A percentile compares a stretch with the other conserved stretches of the same genome.
phyloP scores from a whole-genome alignment of 495 filamentous ascomycete genomes.

The Penicillium flavigenum region DNA sequence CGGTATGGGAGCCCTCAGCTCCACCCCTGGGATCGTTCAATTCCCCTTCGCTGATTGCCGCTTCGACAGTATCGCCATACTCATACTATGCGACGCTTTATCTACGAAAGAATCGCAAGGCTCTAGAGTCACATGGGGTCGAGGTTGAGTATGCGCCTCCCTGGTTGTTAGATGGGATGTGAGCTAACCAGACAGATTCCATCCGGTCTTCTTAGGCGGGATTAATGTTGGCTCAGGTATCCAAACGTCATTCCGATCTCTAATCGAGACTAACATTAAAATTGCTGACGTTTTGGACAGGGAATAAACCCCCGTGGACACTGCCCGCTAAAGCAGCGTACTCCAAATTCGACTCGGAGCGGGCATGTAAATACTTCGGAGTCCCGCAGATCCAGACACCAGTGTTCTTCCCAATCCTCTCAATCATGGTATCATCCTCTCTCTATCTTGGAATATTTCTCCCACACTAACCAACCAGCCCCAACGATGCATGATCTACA shows the following conservation, averaged over 20 bases:
- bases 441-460: not conserved
- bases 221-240: constrained; percentile 64
- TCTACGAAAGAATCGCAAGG: constrained; percentile 52
- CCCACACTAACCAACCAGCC: constrained; percentile 39
- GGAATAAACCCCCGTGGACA: constrained; percentile 74
- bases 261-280: not conserved
- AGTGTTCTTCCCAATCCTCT: constrained; percentile 52
- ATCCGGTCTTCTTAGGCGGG: constrained; percentile 72
- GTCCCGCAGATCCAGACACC: constrained; percentile 45
- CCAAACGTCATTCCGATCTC: not conserved
- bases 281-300: constrained; percentile 25
- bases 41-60: constrained; percentile 2
- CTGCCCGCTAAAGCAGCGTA: constrained; percentile 65
- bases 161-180: not conserved
- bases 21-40: not conserved
- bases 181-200: constrained; percentile 47
- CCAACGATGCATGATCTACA: constrained; percentile 62
- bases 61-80: constrained; percentile 62
- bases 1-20: constrained; percentile 17
- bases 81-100: constrained; percentile 63
- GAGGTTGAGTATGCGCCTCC: constrained; percentile 56
- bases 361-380: constrained; percentile 57
- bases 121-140: constrained; percentile 56
- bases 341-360: constrained; percentile 50
- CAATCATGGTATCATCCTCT: constrained; percentile 34